Conservation (phyloP, 768 basidiomycete species). For the Calvatia gigantea region DNA sequence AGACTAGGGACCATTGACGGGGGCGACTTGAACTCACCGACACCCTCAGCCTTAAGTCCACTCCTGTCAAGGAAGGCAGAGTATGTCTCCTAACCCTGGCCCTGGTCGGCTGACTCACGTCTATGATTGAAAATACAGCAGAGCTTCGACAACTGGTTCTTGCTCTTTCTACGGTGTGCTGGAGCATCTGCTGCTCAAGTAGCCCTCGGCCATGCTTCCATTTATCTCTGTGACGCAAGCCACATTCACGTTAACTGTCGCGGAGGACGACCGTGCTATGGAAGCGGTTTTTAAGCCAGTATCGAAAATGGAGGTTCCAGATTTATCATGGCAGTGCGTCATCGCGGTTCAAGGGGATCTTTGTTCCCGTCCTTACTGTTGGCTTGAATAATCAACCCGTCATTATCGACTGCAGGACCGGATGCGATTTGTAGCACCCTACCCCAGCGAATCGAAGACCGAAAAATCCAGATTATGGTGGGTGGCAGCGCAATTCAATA, state of each 20-base stretch:
- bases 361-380: background rate
- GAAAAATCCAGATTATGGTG: constrained; percentile 67
- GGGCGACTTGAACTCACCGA: constrained; percentile 64
- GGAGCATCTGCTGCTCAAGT: constrained; percentile 83
- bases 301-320: constrained; percentile 82
- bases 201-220: constrained; percentile 49
- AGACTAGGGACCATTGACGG: constrained; percentile 26
- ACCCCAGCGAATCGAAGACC: constrained; percentile 30
- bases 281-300: constrained; percentile 94
- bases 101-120: constrained; percentile 11
- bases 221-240: constrained; percentile 22
- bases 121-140: constrained; percentile 23
- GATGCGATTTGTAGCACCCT: constrained; percentile 42
- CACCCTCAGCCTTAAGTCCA: constrained; percentile 77
- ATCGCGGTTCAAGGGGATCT: constrained; percentile 1
- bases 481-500: constrained; percentile 62
- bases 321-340: constrained; percentile 87
- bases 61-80: constrained; percentile 83
- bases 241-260: constrained; percentile 21
- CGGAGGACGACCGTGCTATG: constrained; percentile 81
- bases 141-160: constrained; percentile 64
- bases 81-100: constrained; percentile 45
- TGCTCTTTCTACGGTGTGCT: constrained; percentile 89
- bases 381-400: constrained; percentile 13
- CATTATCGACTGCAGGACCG: constrained; percentile 61